Conservation (phyloP, 306 rosid species). For the Abrus pulchellus region DNA sequence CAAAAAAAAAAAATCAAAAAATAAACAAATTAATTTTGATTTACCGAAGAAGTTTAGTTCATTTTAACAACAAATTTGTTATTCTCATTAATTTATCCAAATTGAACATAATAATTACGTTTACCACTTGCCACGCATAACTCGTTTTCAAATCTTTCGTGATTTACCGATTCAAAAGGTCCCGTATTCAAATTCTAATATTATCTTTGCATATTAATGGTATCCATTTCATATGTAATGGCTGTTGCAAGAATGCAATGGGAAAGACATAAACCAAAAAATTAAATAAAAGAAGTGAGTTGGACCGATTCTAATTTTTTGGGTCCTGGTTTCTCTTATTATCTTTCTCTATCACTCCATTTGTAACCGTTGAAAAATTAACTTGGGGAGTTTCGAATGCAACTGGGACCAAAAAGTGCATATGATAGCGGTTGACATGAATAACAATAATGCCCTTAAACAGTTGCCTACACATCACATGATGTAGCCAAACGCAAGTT, state of each 20-base stretch:
- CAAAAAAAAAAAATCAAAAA: too few relatives aligned
- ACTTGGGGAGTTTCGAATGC: neutral
- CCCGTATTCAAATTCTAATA: neutral
- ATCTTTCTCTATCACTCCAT: neutral
- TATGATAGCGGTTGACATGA: neutral
- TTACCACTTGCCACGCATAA: too few relatives aligned
- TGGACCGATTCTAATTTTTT: neutral
- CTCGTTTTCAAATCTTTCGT: neutral
- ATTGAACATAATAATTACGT: too few relatives aligned
- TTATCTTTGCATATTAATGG: neutral
- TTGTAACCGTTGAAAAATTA: neutral
- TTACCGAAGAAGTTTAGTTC: too few relatives aligned
- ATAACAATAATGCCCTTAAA: conserved; percentile 3
- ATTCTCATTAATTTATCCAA: too few relatives aligned
- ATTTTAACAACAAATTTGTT: too few relatives aligned
- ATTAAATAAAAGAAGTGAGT: neutral
- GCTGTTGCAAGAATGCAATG: too few relatives aligned
- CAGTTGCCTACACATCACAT: neutral
- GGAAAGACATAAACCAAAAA: neutral
- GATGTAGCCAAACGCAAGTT: conserved; percentile 1
- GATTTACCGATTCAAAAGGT: neutral
- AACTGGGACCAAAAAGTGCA: conserved; percentile 20
- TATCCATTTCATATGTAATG: neutral
- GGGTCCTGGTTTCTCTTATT: neutral
- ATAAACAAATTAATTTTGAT: too few relatives aligned